A percentile compares a stretch with the other conserved stretches of the same genome.
Conservation (phyloP, 306 rosid species). For the Lathyrus aphaca region DNA sequence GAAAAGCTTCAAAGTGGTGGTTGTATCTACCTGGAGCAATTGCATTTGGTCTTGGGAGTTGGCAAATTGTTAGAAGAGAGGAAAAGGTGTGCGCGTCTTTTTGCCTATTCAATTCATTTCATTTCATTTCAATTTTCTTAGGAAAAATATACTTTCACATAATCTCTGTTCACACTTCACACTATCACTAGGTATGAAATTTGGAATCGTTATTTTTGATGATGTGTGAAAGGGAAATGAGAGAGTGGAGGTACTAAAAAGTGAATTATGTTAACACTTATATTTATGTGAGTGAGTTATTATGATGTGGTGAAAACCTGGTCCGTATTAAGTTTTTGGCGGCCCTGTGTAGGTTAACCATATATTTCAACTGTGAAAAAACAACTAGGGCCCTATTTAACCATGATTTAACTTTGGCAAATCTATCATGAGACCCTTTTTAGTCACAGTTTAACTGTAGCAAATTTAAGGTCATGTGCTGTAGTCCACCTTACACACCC, state of each 20-base stretch:
- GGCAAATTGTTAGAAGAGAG: conserved; percentile 91
- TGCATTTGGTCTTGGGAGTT: conserved; percentile 94
- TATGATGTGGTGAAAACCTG: too few species aligned
- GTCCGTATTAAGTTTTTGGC: too few species aligned
- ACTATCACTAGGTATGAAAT: neutral
- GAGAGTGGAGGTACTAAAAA: neutral
- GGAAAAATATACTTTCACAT: neutral
- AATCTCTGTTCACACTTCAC: neutral
- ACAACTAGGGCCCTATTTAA: too few species aligned
- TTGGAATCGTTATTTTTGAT: neutral
- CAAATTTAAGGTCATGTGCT: too few species aligned
- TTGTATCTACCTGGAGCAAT: conserved; percentile 90
- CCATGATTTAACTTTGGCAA: too few species aligned
- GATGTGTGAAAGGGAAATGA: neutral
- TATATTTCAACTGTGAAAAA: too few species aligned
- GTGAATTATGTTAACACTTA: neutral
- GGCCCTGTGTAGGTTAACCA: too few species aligned
- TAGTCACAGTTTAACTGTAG: too few species aligned
- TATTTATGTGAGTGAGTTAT: too few species aligned
- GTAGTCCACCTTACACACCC: too few species aligned
- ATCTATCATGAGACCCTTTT: too few species aligned
- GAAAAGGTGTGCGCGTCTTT: conserved; percentile 60
- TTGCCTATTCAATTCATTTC: conserved; percentile 14
- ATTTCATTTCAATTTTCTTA: conserved; percentile 7
- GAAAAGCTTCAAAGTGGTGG: conserved; percentile 63